Percentiles rank a stretch among this genome's conserved stretches.
Evolutionary conservation across 75 land plant genomes (phyloP).

Genomic region (Selaginella tamariscina): DNA sequence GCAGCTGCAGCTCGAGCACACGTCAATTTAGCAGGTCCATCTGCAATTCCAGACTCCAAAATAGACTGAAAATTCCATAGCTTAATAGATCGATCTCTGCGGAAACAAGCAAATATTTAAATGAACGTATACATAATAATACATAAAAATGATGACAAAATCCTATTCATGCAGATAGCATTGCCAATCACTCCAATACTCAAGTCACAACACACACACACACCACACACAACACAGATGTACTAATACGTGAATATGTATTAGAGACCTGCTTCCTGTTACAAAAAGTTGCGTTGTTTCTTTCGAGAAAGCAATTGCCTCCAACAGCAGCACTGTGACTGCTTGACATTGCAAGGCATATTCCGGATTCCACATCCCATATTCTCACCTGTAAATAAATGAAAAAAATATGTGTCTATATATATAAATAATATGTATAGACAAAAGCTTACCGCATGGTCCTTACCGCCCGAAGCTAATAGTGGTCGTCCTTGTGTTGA

Average conservation of each 20-base stretch:
- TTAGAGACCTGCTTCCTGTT: slow-evolving; percentile 70
- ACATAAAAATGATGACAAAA: too few species aligned
- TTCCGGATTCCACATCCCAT: slow-evolving; percentile 55
- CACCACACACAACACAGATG: too few species aligned
- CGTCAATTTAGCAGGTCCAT: slow-evolving; percentile 32
- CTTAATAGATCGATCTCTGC: slow-evolving; percentile 79
- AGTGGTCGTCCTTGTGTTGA: slow-evolving; percentile 15
- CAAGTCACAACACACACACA: too few species aligned
- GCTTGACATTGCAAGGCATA: slow-evolving; percentile 55
- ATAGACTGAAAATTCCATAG: slow-evolving; percentile 58
- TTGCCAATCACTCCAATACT: too few species aligned
- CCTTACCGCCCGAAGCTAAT: slow-evolving; percentile 40
- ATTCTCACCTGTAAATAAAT: slow-evolving; percentile 52
- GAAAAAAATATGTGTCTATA: neutral
- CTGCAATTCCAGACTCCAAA: slow-evolving; percentile 17
- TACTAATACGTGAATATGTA: neutral
- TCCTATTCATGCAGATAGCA: too few species aligned
- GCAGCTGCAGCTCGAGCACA: slow-evolving; percentile 65
- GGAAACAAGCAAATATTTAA: neutral
- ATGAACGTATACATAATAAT: too few species aligned
- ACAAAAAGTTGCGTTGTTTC: slow-evolving; percentile 56
- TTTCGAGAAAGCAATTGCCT: slow-evolving; percentile 79
- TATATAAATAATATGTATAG: neutral
- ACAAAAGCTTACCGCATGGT: slow-evolving; percentile 27
- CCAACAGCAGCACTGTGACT: slow-evolving; percentile 88